Base-by-base conservation (phyloP, 2,329 filamentous ascomycete species). In the Rhynchosporium secalis region DNA sequence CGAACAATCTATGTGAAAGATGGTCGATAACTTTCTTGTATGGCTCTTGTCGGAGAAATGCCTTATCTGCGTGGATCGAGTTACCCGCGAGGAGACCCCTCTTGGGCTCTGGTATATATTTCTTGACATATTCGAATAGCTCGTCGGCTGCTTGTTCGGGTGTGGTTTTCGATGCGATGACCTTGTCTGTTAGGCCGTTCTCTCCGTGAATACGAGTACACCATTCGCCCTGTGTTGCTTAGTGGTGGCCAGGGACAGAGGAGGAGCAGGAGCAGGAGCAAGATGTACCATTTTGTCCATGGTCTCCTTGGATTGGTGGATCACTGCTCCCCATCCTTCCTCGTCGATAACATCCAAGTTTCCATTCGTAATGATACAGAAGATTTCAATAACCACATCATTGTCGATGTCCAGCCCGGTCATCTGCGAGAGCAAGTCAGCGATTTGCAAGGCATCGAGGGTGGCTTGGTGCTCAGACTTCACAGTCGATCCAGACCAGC, bases 361-460 rank as follows among this genome's bases (percentile, higher is more conserved):
- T 58, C 86, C 83, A 69, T 93, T 90, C 7, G 95, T 99, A 74
- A 99, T 85, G 76, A 96, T 89, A 78, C 93, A 97, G 76, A 89
- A 94, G 62, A 98, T 89, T 71, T 96, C 92, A 72, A 98, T 86
- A 72, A 98, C 95, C 61, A 88, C 87, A 73, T 98, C 94, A 38
- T 80, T 86, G 63, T 90, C 84, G 1, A 87, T 82, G 75, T 96
- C 82, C 7, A 96, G 83, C 28, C 92, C 92, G 38, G 92, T 98
- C 95, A 99, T 99, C 92, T 96, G 29, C 12, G 20, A 26, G 20
- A 36, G 69, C 54, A 55, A 65, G 61, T 66, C 56, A 65, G 48
- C 38, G 26, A 45, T 20, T 28, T n/a, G 13, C 45, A 62, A 40
- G 45, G 43, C 4, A 49, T 46, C 40, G 13, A 51, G 15, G 29